Evolutionary conservation across 768 basidiomycete genomes (phyloP), one percentile per base, ranked within the genome.

Genomic region (Lenzites betulinus): DNA sequence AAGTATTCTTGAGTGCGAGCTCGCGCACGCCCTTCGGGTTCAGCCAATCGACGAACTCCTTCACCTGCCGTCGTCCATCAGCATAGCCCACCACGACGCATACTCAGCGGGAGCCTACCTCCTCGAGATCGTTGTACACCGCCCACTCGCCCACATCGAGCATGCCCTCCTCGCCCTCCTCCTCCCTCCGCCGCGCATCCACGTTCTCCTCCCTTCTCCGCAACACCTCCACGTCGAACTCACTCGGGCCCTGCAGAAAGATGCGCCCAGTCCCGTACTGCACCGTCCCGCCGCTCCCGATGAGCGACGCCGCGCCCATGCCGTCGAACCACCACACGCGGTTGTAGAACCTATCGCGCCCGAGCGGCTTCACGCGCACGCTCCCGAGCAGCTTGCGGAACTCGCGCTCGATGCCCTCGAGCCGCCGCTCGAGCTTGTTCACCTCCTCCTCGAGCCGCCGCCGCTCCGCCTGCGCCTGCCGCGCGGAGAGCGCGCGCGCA

Each of bases 311-410:
- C 6, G 88, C 87, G 7, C 96, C 96, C 81, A 95, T 84, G 11
- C 96, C 96, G 74, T 99, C 96, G 71, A 98, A 93, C 96, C 96
- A 99, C 96, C 96, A 99, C 60, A 97, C 80, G 33, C 92, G 86
- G 71, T 97, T 96, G 69, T 92, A 90, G 75, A 98, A 99, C 54
- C 97, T 83, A 71, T 99, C 97, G 63, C 84, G 83, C 15, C 97
- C 97, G 51, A 98, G 69, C 1, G 95, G 93, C 68, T 93, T 90
- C 22, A 92, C 88, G 54, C 97, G 83, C 50, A 95, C 83, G 7
- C 89, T 86, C 57, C 93, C 92, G 42, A 93, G 79, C 50, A 93
- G 81, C 72, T 95, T 90, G 64, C 97, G 81, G 77, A 98, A 99
- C 63, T 98, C 96, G 46, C 93, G 88, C 71, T 98, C 95, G 63